phyloP scores from a whole-genome alignment of 495 filamentous ascomycete genomes.

The Podospora conica region DNA sequence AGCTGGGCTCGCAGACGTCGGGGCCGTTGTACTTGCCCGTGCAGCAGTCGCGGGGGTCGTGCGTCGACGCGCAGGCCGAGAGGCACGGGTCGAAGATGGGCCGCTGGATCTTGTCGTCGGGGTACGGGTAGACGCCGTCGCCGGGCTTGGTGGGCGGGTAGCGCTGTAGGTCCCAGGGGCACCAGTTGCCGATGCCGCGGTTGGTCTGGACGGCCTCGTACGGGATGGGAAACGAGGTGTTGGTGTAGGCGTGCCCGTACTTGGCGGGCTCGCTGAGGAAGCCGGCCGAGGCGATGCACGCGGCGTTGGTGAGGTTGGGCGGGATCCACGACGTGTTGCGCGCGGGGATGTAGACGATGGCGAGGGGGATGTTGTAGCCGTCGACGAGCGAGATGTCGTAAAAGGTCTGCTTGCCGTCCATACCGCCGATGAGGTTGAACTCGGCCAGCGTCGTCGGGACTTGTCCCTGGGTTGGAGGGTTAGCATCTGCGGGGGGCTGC shows the following conservation, averaged over 20 bases:
- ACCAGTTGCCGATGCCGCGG: conserved; percentile 55
- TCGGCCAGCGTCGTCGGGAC: conserved; percentile 68
- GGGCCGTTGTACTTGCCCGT: conserved; percentile 54
- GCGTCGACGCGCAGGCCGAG: conserved; percentile 59
- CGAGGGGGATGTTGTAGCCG: conserved; percentile 74
- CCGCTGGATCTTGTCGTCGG: conserved; percentile 58
- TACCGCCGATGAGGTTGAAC: conserved; percentile 59
- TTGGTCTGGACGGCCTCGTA: conserved; percentile 50
- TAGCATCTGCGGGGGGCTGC: not conserved
- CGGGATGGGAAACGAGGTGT: conserved; percentile 55
- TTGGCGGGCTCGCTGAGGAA: conserved; percentile 42
- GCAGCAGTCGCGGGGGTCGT: conserved; percentile 59
- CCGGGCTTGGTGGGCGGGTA: conserved; percentile 56
- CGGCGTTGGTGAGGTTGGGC: conserved; percentile 65
- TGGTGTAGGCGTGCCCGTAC: conserved; percentile 42
- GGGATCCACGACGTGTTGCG: conserved; percentile 54
- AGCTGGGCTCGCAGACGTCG: conserved; percentile 50
- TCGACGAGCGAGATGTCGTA: conserved; percentile 83
- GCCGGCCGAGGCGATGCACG: conserved; percentile 61
- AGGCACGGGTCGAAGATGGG: conserved; percentile 68
- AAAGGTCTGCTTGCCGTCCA: conserved; percentile 56
- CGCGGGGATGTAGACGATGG: conserved; percentile 54
- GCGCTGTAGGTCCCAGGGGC: conserved; percentile 67
- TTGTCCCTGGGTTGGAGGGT: conserved; percentile 41
- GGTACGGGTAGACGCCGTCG: conserved; percentile 68